Conservation (phyloP, 768 basidiomycete species). For the Flagelloscypha sp. region DNA sequence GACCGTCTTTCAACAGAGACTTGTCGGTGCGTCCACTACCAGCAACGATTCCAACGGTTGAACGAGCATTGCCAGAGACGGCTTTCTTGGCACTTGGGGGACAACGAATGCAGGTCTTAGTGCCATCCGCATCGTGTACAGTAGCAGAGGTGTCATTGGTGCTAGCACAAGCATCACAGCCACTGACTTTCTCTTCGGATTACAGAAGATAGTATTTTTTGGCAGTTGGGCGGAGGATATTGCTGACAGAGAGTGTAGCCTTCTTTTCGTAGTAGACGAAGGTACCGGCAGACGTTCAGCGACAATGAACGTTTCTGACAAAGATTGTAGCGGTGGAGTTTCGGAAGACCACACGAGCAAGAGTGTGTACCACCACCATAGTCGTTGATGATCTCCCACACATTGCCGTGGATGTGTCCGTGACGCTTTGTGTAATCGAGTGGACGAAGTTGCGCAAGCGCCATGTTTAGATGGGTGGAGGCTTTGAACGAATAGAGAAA, state of each 20-base stretch:
- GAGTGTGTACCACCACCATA: conserved; percentile 96
- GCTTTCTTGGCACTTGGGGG: conserved; percentile 98
- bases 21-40: conserved; percentile 99
- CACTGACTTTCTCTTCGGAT: conserved; percentile 97
- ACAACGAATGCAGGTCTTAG: conserved; percentile 91
- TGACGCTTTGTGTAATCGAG: conserved; percentile 98
- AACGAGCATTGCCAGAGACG: conserved; percentile 72
- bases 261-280: conserved; percentile 99
- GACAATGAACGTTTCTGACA: conserved; percentile 97
- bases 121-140: conserved; percentile 88
- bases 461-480: conserved; percentile 93
- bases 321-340: conserved; percentile 99
- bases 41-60: conserved; percentile 94
- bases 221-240: conserved; percentile 91
- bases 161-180: conserved; percentile 93
- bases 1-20: conserved; percentile 96
- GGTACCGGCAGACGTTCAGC: conserved; percentile 98
- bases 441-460: conserved; percentile 85
- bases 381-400: conserved; percentile 99
- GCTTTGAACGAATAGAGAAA: conserved; percentile 68
- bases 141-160: conserved; percentile 99
- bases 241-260: conserved; percentile 89
- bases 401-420: conserved; percentile 94
- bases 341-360: conserved; percentile 97
- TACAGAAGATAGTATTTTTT: conserved; percentile 99